Evolutionary conservation across 768 basidiomycete genomes (phyloP), one percentile per base, ranked within the genome.

Genomic region (Coprinellus micaceus): DNA sequence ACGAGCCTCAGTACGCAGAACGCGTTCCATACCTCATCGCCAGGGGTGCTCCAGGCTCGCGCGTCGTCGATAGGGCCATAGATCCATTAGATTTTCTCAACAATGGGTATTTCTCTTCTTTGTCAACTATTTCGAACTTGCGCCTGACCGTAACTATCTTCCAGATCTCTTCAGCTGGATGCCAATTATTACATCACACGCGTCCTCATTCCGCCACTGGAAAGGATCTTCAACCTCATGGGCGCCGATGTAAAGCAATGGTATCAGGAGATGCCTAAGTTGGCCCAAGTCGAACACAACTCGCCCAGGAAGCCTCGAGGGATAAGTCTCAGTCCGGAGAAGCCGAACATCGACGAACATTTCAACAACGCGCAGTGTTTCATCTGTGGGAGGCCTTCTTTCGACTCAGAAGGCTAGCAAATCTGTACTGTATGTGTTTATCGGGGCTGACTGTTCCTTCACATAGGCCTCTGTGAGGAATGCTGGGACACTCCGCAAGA

Each of bases 1-100:
- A 88, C 50, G 95, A 97, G 66, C 79, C 89, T 1, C 92, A 95
- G 62, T 97, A 98, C 65, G 92, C 91, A 17, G 94, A 99, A 63
- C 85, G 96, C 26, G 83, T 98, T 0, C 93, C 94, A 1, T 98
- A 98, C 66, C 82, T 98, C 47, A 91, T 99, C 48, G 75, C 78
- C 15, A 77, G 82, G 43, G 86, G 90, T 4, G 77, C 81, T 17
- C 81, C 82, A 5, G 82, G 81, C 3, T 70, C 77, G 2, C 78
- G 86, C 53, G 78, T 96, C 3, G 65, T 67, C 4, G 69, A 71
- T 37, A 62, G 66, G 52, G 68, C 68, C 4, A 63, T 71, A 62
- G 68, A 68, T 46, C 69, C 68, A 15, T 52, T 67, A 33, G 64
- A 68, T 19, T 68, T 71, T 41, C 60, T 69, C 59, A 59, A 66